phyloP scores from a whole-genome alignment of 305 asterid species.

The Fraxinus angustifolia region DNA sequence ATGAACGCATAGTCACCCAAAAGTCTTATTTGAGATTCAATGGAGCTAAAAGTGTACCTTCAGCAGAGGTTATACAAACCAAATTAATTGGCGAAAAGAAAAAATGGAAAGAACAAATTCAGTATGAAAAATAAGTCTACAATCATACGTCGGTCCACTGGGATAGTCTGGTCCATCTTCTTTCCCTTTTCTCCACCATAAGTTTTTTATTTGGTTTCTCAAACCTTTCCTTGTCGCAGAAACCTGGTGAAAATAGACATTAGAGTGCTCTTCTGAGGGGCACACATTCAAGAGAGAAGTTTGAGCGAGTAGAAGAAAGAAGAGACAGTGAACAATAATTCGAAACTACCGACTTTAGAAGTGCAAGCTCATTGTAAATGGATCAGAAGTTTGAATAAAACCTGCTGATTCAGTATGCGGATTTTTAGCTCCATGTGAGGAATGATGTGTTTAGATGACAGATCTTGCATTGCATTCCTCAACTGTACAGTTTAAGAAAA shows the following conservation, averaged over 20 bases:
- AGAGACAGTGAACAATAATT: constrained; percentile 9
- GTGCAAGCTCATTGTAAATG: constrained; percentile 14
- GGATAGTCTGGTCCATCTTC: constrained; percentile 76
- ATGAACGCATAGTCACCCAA: constrained; percentile 97
- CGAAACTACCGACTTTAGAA: constrained; percentile 19
- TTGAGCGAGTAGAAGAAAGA: constrained; percentile 12
- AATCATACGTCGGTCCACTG: constrained; percentile 57
- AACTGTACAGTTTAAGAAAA: constrained; percentile 48
- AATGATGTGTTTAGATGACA: constrained; percentile 84
- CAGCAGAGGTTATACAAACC: constrained; percentile 36
- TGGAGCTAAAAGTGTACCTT: constrained; percentile 95
- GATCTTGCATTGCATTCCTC: constrained; percentile 66
- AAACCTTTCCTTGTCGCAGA: constrained; percentile 96
- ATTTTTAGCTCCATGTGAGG: constrained; percentile 95
- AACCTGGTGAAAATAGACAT: constrained; percentile 48
- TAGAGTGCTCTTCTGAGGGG: constrained; percentile 8
- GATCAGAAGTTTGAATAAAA: constrained; percentile 24
- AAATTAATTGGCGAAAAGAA: constrained; percentile 35
- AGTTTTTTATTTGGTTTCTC: constrained; percentile 91
- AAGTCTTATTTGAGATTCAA: constrained; percentile 92
- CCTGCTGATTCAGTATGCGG: constrained; percentile 92
- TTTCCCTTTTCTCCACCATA: constrained; percentile 99
- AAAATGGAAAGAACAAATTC: constrained; percentile 10
- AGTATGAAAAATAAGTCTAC: constrained; percentile 22
- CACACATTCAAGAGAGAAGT: background rate